These are phyloP conservation scores for Fusarium hainanense DNA, from an alignment of 2,329 filamentous ascomycete genomes.

Conservation along the genomic window DNA sequence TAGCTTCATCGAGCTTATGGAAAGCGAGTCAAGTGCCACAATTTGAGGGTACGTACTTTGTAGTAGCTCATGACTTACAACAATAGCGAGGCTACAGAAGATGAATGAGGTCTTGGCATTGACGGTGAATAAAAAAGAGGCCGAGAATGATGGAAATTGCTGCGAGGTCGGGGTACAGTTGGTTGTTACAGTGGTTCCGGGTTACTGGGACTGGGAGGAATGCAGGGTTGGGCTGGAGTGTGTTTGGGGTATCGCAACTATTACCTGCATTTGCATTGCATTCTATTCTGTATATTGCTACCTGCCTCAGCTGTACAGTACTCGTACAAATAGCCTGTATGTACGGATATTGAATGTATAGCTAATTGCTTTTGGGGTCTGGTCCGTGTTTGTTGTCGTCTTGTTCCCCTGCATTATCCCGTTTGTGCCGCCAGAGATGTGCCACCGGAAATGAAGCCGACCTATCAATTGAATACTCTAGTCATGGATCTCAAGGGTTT, in stretches of 20 bases:
- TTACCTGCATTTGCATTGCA: not conserved
- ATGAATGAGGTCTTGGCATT: slow-evolving; percentile 12
- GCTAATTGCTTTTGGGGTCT: slow-evolving; percentile 19
- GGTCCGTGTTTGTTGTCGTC: slow-evolving; percentile 13
- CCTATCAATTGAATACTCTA: slow-evolving; percentile 3
- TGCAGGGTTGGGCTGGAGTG: not conserved
- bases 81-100: not conserved
- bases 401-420: slow-evolving; percentile 17
- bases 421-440: slow-evolving; percentile 20
- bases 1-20: not conserved
- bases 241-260: not conserved
- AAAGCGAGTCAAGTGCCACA: slow-evolving; percentile 30
- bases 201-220: slow-evolving; percentile 30
- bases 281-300: no score
- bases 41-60: not conserved
- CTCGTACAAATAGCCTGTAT: not conserved
- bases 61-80: not conserved
- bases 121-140: not conserved
- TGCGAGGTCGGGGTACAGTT: slow-evolving; percentile 8
- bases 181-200: slow-evolving; percentile 5
- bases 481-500: not conserved
- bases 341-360: not conserved
- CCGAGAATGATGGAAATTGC: not conserved
- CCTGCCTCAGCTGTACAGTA: not conserved
- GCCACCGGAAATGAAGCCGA: slow-evolving; percentile 31